phyloP scores from a whole-genome alignment of 805 yeast genomes.

The Candida palmyrensis region DNA sequence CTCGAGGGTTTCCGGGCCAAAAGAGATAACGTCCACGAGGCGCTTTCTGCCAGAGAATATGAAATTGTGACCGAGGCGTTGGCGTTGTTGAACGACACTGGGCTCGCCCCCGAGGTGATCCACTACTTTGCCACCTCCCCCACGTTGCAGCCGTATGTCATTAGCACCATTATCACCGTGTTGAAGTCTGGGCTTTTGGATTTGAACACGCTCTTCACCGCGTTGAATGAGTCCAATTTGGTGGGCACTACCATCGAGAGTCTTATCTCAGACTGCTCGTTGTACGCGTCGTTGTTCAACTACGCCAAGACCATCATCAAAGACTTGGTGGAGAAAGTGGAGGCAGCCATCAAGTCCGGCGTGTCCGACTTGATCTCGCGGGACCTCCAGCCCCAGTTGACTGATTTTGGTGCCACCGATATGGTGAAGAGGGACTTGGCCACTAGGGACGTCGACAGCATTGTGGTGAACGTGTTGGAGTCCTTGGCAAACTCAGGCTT shows the following conservation, averaged over 20 bases:
- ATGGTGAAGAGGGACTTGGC: conserved; percentile 10
- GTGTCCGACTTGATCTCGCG: conserved; percentile 4
- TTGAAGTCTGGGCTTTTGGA: conserved; percentile 28
- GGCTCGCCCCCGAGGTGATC: conserved; percentile 30
- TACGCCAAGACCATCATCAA: conserved; percentile 23
- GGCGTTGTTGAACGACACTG: conserved; percentile 29
- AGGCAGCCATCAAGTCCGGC: conserved; percentile 16
- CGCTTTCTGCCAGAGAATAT: conserved; percentile 31
- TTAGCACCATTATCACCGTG: conserved; percentile 22
- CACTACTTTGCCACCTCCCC: conserved; percentile 25
- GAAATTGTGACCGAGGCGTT: conserved; percentile 36
- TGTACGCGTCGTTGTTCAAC: conserved; percentile 30
- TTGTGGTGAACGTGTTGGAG: conserved; percentile 32
- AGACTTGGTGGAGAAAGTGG: conserved; percentile 22
- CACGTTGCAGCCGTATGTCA: conserved; percentile 22
- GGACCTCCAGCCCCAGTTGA: background rate
- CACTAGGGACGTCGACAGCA: conserved; percentile 15
- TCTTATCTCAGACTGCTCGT: conserved; percentile 32
- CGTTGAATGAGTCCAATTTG: conserved; percentile 33
- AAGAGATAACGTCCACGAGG: conserved; percentile 18
- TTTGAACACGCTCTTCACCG: conserved; percentile 26
- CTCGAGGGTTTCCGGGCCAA: conserved; percentile 17
- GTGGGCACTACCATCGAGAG: conserved; percentile 28
- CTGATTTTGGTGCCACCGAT: background rate
- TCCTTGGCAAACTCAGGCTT: conserved; percentile 40